Base-by-base conservation (phyloP, 768 basidiomycete genomes). In the Neoboletus brunneissimus region DNA sequence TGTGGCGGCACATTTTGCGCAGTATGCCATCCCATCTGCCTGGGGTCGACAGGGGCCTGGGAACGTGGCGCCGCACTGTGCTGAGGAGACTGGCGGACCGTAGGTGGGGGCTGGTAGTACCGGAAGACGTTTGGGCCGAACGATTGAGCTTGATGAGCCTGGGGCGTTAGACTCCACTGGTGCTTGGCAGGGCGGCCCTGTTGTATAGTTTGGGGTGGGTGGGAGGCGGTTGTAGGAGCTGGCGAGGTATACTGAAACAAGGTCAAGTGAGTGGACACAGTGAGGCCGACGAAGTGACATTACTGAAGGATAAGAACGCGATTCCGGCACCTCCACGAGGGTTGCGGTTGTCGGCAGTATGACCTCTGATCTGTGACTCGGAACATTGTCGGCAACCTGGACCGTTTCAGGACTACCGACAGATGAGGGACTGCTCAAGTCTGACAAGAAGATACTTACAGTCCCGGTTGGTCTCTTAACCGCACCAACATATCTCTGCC, bases 331-430 rank as follows among this genome's bases (percentile, higher is more conserved):
- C 55, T 75, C 74, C 27, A 71, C 73, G 15, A 76, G 64, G n/a
- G 65, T 72, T 32, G 74, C 75, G 23, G 69, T 74, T 40, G 64
- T 67, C 4, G 72, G 75, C 5, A 72, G 53, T 57, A 66, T 57
- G 54, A 60, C 55, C 68, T 65, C 63, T 13, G 64, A 16, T 11
- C 44, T 58, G 40, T 45, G 35, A 7, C 37, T 57, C 20, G 61
- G 37, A 31, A 20, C 22, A 42, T 51, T 58, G 51, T 57, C 46
- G 53, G 55, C 32, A 34, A 65, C 45, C 32, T 59, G 67, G n/a
- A 60, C 43, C 20, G 54, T 35, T 53, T 53, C 56, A 18, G 56
- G 20, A 37, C 68, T 69, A 46, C n/a, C n/a, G 11, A 42, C 9
- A 25, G 9, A 49, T 60, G 31, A 61, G 37, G n/a, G 40, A 22